Evolutionary conservation across 331 rosid genomes (phyloP), one percentile per base, ranked within the genome.

Genomic region (Dryas integrifolia): DNA sequence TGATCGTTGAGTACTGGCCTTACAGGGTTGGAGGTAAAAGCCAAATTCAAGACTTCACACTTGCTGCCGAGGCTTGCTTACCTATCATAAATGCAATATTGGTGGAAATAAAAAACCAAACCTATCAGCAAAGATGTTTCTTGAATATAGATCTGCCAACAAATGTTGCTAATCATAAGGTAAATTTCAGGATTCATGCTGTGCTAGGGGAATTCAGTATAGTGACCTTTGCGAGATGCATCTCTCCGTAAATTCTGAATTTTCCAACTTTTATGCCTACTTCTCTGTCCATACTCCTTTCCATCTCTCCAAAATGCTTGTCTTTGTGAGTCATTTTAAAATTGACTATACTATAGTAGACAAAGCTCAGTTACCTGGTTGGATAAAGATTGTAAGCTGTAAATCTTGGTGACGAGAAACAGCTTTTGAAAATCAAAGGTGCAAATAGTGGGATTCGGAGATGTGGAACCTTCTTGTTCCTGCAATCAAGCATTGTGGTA

Each of bases 51-150:
- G 93, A 89, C 84, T 91, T 76, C 79, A 88, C 86, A 66, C 86
- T 89, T 74, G 85, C 93, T 62, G 98, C 98, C 3, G 86, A 88
- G 82, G 97, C 86, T 67, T 86, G 92, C 86, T 45, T 89, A 72
- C 93, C 98, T 30, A 77, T 91, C 78, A 85, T 95, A 64, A 85
- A 80, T 72, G 87, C 89, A 72, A 61, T 85, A 24, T 58, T 91
- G 75, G 80, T 72, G 81, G 90, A 89, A 58, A 70, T 79, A 81
- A 89, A 77, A 88, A 87, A 75, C 63, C 82, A 61, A 72, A 80
- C 83, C 52, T 91, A 81, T 83, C 84, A 88, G 38, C 79, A 18
- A 39, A 68, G 69, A 64, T 95, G 87, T 63, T 94, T 91, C 80
- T 58, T 91, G 87, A 91, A 94, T 79, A 61, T 91, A 43, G 96